Evolutionary conservation across 2,329 filamentous ascomycete genomes (phyloP), one percentile per base, ranked within the genome.

Genomic region (Massarina eburnea): DNA sequence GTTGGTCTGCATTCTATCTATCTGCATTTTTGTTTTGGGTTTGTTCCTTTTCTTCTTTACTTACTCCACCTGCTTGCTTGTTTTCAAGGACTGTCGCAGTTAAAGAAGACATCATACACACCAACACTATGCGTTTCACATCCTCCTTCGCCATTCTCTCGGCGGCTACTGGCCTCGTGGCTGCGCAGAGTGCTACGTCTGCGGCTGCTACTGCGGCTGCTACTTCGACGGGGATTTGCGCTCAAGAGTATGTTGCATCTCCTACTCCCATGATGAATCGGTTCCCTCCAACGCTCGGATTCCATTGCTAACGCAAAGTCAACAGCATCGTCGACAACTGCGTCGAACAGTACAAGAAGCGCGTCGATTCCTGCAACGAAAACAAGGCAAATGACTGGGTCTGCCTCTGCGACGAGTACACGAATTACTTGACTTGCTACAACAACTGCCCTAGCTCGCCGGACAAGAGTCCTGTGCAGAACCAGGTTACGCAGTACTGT

Each of bases 381-480:
- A 30, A n/a, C n/a, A 34, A 38, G 19, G 12, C 35, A 32, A 77
- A 76, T 51, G 77, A 81, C 67, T 81, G 73, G 69, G 67, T 71
- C 57, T 85, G 83, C 68, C 72, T 83, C 22, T 86, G 82, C 68
- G 70, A 75, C 39, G 75, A 79, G 55, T 80, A 78, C 64, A 76
- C 62, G 29, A 74, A 79, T 42, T 71, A 81, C 27, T 55, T 80
- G 53, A 80, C 75, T 24, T 85, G 83, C 77, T 85, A 83, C 73
- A 79, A 80, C 73, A 82, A 83, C 73, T 85, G 83, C 72, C 81
- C 82, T 41, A 66, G 72, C 53, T 74, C 78, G 57, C 51, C 71
- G 14, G 67, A 62, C 36, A 58, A 49, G 48, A 40, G 57, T 4
- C 58, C 66, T 0, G 64, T 68, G 33, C 45, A 70, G 56, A 67